Percentiles rank a stretch among this genome's conserved stretches.
phyloP scores from a whole-genome alignment of 768 basidiomycete species.

The Agaricus subrufescens region DNA sequence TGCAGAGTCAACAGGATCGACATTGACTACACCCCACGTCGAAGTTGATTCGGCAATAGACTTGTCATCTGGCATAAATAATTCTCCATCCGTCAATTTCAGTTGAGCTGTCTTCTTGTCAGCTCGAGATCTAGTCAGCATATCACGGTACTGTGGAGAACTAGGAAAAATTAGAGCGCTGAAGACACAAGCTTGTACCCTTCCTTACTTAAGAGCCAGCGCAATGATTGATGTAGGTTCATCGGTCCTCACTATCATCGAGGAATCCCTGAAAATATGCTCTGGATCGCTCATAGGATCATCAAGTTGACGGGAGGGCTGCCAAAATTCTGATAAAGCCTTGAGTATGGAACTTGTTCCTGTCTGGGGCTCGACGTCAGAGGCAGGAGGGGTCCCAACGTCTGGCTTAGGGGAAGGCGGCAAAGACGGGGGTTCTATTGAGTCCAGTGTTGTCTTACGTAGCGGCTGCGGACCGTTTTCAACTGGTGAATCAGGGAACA shows the following conservation, averaged over 20 bases:
- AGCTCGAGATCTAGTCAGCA: slow-evolving; percentile 70
- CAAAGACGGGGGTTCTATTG: slow-evolving; percentile 32
- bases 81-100: slow-evolving; percentile 64
- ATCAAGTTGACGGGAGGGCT: slow-evolving; percentile 51
- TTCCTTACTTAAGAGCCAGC: slow-evolving; percentile 76
- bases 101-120: slow-evolving; percentile 67
- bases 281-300: slow-evolving; percentile 77
- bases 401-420: slow-evolving; percentile 55
- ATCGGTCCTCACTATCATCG: slow-evolving; percentile 92
- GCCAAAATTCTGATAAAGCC: slow-evolving; percentile 82
- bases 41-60: slow-evolving; percentile 81
- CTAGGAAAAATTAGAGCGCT: slow-evolving; percentile 29
- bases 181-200: neutral
- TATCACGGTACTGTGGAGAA: slow-evolving; percentile 78
- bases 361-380: slow-evolving; percentile 42
- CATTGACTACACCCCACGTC: slow-evolving; percentile 89
- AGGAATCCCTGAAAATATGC: slow-evolving; percentile 91
- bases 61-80: slow-evolving; percentile 89
- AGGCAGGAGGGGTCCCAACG: slow-evolving; percentile 40
- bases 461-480: neutral
- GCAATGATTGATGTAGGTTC: slow-evolving; percentile 99
- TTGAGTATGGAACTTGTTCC: slow-evolving; percentile 68
- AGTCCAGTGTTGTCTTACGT: slow-evolving; percentile 1
- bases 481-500: neutral
- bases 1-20: slow-evolving; percentile 59